These are phyloP conservation scores for Penicillium bialowiezense DNA, from an alignment of 495 filamentous ascomycete genomes.

Conservation along the genomic window DNA sequence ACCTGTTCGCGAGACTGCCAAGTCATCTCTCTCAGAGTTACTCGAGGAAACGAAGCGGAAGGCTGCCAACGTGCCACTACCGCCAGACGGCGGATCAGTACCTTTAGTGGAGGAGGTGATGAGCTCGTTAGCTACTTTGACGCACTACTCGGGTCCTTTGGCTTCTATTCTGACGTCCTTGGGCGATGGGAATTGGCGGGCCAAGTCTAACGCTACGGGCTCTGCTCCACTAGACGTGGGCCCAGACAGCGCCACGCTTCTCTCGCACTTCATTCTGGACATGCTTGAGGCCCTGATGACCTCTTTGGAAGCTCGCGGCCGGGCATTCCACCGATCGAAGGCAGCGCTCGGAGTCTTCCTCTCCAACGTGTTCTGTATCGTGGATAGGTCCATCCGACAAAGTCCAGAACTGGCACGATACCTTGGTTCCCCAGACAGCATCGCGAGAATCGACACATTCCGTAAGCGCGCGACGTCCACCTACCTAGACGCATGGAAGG, in stretches of 20 bases:
- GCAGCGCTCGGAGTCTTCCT: conserved; percentile 82
- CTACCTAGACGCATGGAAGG: conserved; percentile 87
- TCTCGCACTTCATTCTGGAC: conserved; percentile 82
- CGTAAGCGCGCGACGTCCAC: conserved; percentile 78
- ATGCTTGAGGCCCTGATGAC: conserved; percentile 78
- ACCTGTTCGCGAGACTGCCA: conserved; percentile 88
- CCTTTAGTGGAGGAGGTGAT: conserved; percentile 81
- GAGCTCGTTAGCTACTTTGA: conserved; percentile 81
- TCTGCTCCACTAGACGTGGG: conserved; percentile 79
- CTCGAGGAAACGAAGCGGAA: conserved; percentile 81
- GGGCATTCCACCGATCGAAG: conserved; percentile 73
- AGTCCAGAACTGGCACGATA: conserved; percentile 71
- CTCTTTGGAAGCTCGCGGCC: conserved; percentile 72
- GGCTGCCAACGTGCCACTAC: conserved; percentile 59
- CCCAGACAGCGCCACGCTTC: conserved; percentile 84
- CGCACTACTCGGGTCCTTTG: conserved; percentile 81
- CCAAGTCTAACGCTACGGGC: conserved; percentile 55
- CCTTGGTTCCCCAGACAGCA: conserved; percentile 60
- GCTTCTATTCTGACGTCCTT: conserved; percentile 87
- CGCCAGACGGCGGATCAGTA: conserved; percentile 73
- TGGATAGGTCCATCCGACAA: conserved; percentile 79
- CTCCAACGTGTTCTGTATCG: conserved; percentile 80
- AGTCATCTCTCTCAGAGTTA: conserved; percentile 76
- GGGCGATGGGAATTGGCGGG: conserved; percentile 85
- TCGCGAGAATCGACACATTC: conserved; percentile 71